Evolutionary conservation across 177 flowering plant genomes (phyloP), one percentile per base, ranked within the genome.

Genomic region (Vitis hybrid): DNA sequence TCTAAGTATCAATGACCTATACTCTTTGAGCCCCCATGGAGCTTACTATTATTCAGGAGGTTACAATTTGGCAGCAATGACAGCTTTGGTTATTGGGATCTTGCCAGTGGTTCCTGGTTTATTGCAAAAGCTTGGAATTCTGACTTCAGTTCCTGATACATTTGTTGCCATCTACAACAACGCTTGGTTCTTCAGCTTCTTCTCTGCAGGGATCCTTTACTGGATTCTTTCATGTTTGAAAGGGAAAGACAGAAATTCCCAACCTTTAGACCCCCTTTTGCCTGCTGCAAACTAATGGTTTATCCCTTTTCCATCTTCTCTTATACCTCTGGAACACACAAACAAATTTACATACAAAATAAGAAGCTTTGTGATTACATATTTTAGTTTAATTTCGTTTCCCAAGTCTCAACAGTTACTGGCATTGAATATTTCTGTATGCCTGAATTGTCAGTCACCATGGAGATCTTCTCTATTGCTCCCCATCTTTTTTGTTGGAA

Each of bases 51-150:
- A 92, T 62, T 71, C 75, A 2, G 83, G 86, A 15, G 99, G 97
- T 1, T 91, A 80, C 75, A 91, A 95, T 85, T 62, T 84, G 76
- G 79, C 79, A 1, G 97, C 99, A 15, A 64, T 95, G 69, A 71
- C 61, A 3, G 92, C 95, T 59, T 71, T 95, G 65, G 69, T 84
- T 18, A 38, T 81, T 10, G 97, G 95, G 50, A 84, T 95, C 75
- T 74, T 89, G 81, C 98, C 97, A 1, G 97, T 91, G 71, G 64
- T 92, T 44, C 98, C 98, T 1, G 97, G 98, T 12, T 86, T 95
- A 18, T 75, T 92, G 76, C 79, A 87, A 17, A 92, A 89, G 69
- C 82, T 90, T 8, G 95, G 94, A 28, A 18, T 86, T 10, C 1
- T 90, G 31, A 28, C 65, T 54, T 59, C 81, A 5, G 67, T 87